phyloP scores from a whole-genome alignment of 2,329 filamentous ascomycete species.

The Didymosphaeria variabile region DNA sequence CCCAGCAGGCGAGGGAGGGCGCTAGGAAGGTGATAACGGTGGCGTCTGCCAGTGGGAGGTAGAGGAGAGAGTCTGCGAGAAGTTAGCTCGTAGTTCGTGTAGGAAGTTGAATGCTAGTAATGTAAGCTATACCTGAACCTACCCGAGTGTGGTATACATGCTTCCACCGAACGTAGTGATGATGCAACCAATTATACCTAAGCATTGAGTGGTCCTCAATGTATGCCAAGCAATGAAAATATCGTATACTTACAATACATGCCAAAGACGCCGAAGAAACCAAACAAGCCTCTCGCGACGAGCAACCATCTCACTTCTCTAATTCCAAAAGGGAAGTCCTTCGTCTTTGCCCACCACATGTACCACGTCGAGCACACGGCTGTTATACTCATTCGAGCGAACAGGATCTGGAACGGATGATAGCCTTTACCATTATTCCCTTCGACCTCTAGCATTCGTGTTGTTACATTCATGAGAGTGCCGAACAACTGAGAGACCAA shows the following conservation, averaged over 20 bases:
- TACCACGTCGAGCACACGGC: constrained; percentile 71
- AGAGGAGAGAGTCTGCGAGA: constrained; percentile 68
- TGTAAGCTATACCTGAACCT: constrained; percentile 5
- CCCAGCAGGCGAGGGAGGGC: constrained; percentile 80
- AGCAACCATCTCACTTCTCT: constrained; percentile 74
- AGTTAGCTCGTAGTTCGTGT: constrained; percentile 32
- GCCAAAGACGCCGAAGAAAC: constrained; percentile 80
- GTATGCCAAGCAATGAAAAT: background rate
- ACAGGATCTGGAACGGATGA: constrained; percentile 81
- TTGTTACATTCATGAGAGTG: constrained; percentile 84
- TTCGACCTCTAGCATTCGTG: constrained; percentile 75
- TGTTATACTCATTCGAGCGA: constrained; percentile 81
- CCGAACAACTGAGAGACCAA: constrained; percentile 81
- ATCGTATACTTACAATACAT: constrained; percentile 66
- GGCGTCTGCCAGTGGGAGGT: constrained; percentile 85
- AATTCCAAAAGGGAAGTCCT: constrained; percentile 75
- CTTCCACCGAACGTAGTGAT: constrained; percentile 25
- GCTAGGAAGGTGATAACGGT: constrained; percentile 90
- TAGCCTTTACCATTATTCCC: constrained; percentile 72
- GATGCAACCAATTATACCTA: background rate
- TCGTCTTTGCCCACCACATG: constrained; percentile 75
- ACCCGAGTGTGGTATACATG: background rate
- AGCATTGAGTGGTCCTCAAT: constrained; percentile 10
- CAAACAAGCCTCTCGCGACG: constrained; percentile 71
- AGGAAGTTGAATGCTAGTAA: constrained; percentile 13